Percentiles rank a stretch among this genome's conserved stretches.
Evolutionary conservation across 2,329 filamentous ascomycete species (phyloP).

Genomic region (Lomentospora prolificans): DNA sequence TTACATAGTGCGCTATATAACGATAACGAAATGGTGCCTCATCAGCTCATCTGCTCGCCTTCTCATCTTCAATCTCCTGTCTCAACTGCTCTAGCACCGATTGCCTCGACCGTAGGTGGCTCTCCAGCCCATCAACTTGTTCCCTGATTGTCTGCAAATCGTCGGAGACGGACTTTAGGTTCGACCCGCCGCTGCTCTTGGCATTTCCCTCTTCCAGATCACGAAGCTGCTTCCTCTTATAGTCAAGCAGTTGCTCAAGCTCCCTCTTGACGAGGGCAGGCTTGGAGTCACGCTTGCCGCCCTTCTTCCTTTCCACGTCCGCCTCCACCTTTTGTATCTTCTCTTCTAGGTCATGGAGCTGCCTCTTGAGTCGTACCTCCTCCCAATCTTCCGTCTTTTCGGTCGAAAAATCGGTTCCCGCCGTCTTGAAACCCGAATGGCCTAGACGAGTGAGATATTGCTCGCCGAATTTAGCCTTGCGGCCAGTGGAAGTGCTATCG

Average conservation of each 20-base stretch:
- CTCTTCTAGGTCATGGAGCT: constrained; percentile 78
- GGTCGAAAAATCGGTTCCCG: constrained; percentile 82
- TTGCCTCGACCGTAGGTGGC: constrained; percentile 68
- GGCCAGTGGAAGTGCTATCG: constrained; percentile 72
- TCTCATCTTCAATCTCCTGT: constrained; percentile 81
- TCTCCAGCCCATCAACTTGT: constrained; percentile 84
- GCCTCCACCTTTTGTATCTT: constrained; percentile 79
- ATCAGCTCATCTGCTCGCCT: constrained; percentile 45
- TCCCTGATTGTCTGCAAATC: constrained; percentile 87
- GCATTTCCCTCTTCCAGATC: constrained; percentile 65
- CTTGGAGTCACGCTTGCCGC: constrained; percentile 63
- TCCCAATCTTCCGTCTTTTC: constrained; percentile 94
- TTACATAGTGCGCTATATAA: constrained; percentile 5
- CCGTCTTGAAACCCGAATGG: constrained; percentile 67
- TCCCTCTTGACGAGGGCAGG: constrained; percentile 90
- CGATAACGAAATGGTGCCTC: background rate
- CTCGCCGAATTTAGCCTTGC: constrained; percentile 95
- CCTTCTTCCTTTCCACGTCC: constrained; percentile 53
- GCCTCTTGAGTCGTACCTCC: constrained; percentile 88
- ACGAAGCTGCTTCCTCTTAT: constrained; percentile 73
- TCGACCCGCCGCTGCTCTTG: constrained; percentile 51
- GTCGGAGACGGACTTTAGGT: constrained; percentile 67
- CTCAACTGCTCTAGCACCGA: constrained; percentile 66
- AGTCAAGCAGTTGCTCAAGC: constrained; percentile 86
- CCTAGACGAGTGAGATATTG: constrained; percentile 89